Conservation (phyloP, 345 rosid species). For the Abelmoschus esculentus region DNA sequence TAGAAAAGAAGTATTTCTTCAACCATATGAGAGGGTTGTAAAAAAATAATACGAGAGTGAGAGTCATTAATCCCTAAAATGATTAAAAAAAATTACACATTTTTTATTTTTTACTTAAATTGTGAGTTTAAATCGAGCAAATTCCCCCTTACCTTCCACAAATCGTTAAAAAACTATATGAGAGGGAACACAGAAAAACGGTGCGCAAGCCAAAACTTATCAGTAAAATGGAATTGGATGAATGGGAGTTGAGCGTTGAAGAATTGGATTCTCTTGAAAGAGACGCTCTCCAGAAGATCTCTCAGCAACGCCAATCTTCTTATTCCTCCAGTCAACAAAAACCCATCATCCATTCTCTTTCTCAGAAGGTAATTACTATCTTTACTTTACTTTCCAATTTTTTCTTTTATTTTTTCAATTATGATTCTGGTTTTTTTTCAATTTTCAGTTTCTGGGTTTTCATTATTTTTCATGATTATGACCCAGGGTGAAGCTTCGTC, state of each 20-base stretch:
- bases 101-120: no score
- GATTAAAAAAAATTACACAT: no score
- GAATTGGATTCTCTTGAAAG: conserved; percentile 71
- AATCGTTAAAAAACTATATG: not conserved
- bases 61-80: no score
- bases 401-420: not conserved
- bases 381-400: conserved; percentile 9
- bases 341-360: not conserved
- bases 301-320: conserved; percentile 32
- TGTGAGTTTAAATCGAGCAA: no score
- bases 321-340: not conserved
- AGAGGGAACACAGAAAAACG: not conserved
- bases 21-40: no score
- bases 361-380: conserved; percentile 3
- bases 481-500: conserved; percentile 35
- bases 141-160: no score
- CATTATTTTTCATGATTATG: not conserved
- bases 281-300: conserved; percentile 56
- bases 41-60: no score
- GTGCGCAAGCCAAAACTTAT: not conserved
- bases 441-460: conserved; percentile 1
- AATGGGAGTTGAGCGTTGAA: conserved; percentile 72
- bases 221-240: conserved; percentile 39
- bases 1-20: no score
- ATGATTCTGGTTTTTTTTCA: conserved; percentile 1